A percentile compares a stretch with the other conserved stretches of the same genome.
Evolutionary conservation across 352 stramenopile genomes (phyloP).

Genomic region (Phytophthora multivora): DNA sequence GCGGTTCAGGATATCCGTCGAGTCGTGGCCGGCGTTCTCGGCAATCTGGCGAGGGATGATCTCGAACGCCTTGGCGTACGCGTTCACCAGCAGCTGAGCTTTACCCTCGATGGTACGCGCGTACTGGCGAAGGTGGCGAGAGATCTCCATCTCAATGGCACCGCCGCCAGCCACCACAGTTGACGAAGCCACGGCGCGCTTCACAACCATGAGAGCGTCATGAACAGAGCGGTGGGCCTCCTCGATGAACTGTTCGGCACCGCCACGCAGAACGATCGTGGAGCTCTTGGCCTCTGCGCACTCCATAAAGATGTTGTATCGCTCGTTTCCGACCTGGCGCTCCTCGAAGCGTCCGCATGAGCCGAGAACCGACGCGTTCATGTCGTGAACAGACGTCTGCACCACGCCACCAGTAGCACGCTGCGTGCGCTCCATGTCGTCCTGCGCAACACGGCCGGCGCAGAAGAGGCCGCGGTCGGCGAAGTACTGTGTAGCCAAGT

Average conservation of each 20-base stretch:
- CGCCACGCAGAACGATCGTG: constrained; percentile 97
- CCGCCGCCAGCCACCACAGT: constrained; percentile 92
- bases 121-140: constrained; percentile 90
- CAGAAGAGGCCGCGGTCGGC: constrained; percentile 98
- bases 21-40: constrained; percentile 98
- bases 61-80: constrained; percentile 97
- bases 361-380: constrained; percentile 91
- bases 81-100: constrained; percentile 95
- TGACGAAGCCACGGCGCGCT: constrained; percentile 93
- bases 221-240: constrained; percentile 98
- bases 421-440: constrained; percentile 97
- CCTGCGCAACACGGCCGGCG: constrained; percentile 95
- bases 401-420: constrained; percentile 95
- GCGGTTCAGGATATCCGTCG: constrained; percentile 97
- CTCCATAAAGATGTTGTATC: constrained; percentile 99
- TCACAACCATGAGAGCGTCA: constrained; percentile 99
- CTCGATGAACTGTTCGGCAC: constrained; percentile 98
- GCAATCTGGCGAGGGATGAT: constrained; percentile 98
- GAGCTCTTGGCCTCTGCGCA: constrained; percentile 95
- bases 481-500: constrained; percentile 99
- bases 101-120: constrained; percentile 97
- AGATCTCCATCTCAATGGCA: constrained; percentile 94
- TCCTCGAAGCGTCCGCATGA: constrained; percentile 98
- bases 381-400: constrained; percentile 94
- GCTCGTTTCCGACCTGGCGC: constrained; percentile 96